Evolutionary conservation across 129 eudicot genomes (phyloP), one percentile per base, ranked within the genome.

Genomic region (Solidago caesia): DNA sequence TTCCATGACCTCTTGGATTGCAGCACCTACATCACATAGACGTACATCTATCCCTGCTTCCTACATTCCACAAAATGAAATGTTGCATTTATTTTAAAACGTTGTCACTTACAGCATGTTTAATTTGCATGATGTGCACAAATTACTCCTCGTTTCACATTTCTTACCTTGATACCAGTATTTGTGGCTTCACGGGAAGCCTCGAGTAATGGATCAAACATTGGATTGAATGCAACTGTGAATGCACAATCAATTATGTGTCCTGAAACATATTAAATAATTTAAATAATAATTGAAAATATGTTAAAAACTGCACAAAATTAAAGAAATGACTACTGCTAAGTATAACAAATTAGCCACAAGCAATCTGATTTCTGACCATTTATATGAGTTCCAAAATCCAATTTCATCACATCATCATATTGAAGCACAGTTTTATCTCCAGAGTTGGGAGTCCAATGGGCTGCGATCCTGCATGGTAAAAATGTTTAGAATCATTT

Each of bases 1-100:
- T 80, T 95, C 99, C 99, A 95, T 95, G 76, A 95, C 99, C 81
- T 95, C 99, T 91, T 95, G 99, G 33, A 95, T 91, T 60, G 99
- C 99, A 81, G 99, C 97, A 81, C 99, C 99, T 76, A 95, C 81
- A 87, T 95, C 97, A 51, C 97, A 82, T 63, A 95, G 86, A 27
- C 99, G 97, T 52, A 91, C 99, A 84, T 95, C 99, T 58, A 95
- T 90, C 60, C 99, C 99, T 16, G 97, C 87, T 85, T 95, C 99
- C 99, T 95, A 55, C 52, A 82, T 68, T 68, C 12, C 68, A 78
- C 47, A 68, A 13, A 76, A 43, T 39, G 5, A 52, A 51, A 51
- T 46, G 14, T 73, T 51, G 6, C 6, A 13, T 39, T 75, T 39
- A 74, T 16, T 63, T 16, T 51, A 16, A 10, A 65, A 21, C 33